phyloP scores from a whole-genome alignment of 1,284 basidiomycete genomes.

The Hortiboletus rubellus region DNA sequence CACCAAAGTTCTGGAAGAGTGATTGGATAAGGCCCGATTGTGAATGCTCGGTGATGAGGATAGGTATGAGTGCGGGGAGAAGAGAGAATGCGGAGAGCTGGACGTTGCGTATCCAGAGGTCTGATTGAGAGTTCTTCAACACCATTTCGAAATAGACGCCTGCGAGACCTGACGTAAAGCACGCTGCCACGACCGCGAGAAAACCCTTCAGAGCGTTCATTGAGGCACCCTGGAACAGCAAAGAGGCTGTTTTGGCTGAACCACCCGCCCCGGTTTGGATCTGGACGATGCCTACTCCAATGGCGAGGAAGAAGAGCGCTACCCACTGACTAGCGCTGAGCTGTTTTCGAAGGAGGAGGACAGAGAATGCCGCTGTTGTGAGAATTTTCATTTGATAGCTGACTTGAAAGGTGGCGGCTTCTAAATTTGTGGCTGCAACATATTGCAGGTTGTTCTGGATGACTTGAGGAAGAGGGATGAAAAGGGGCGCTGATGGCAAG shows the following conservation, averaged over 20 bases:
- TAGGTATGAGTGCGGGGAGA: constrained; percentile 84
- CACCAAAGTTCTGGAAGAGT: constrained; percentile 78
- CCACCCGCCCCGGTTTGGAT: constrained; percentile 62
- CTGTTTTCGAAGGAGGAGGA: constrained; percentile 82
- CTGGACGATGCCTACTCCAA: constrained; percentile 93
- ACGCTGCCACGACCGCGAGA: constrained; percentile 85
- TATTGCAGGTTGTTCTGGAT: constrained; percentile 97
- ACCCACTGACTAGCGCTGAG: constrained; percentile 80
- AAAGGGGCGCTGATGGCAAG: background rate
- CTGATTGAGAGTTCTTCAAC: constrained; percentile 84
- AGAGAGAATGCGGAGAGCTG: constrained; percentile 95
- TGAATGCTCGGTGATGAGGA: constrained; percentile 59
- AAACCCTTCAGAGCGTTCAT: constrained; percentile 89
- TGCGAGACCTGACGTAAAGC: constrained; percentile 96
- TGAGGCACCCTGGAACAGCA: constrained; percentile 41
- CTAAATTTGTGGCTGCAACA: constrained; percentile 89
- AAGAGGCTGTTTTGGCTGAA: constrained; percentile 34
- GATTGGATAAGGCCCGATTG: constrained; percentile 40
- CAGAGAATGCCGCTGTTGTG: constrained; percentile 94
- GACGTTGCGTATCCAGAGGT: constrained; percentile 96
- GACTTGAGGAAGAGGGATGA: constrained; percentile 43
- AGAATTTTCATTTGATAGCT: constrained; percentile 98
- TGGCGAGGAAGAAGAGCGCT: constrained; percentile 80
- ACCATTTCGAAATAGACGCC: constrained; percentile 99
- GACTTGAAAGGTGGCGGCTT: constrained; percentile 93